Evolutionary conservation across 1,284 basidiomycete genomes (phyloP), one percentile per base, ranked within the genome.

Genomic region (Ustilago nuda): DNA sequence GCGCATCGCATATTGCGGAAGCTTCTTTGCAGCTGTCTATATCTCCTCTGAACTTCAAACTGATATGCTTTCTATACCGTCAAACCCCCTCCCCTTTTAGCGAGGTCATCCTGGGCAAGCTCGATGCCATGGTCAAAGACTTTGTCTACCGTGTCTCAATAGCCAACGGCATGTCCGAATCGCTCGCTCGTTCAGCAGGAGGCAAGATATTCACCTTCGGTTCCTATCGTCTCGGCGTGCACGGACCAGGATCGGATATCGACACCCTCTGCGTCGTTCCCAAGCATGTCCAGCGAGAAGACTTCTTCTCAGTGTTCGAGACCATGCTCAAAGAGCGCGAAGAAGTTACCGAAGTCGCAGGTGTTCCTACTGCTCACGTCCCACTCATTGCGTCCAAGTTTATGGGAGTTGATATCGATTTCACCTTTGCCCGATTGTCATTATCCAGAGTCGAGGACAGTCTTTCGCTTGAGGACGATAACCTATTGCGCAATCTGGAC

Each of bases 171-270:
- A 88, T 97, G 72, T 95, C 94, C 27, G 94, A 98, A 83, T 88
- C 92, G 53, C 92, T 93, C 2, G 94, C 95, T 17, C 90, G 87
- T 57, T 90, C 92, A 61, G 93, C 95, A 6, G 97, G 96, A 66
- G 97, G 96, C 75, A 96, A 98, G 88, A 98, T 99, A 85, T 99
- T 95, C 87, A 98, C 97, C 4, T 99, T 98, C 86, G 96, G 97
- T 43, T 97, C 95, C 58, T 82, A 84, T 54, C 80, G 82, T 37
- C 89, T 99, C 50, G 96, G 96, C 65, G 96, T 99, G 15, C 97
- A 99, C 87, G 94, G 94, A 13, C 96, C 97, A 39, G 94, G 94
- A 9, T 90, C 92, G 52, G 96, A 99, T 91, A 98, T 99, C 86
- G 96, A 99, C 88, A 98, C 95, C n/a, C 89, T 99, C 39, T 95